Conservation (phyloP, 2,329 filamentous ascomycete genomes). For the Bipolaris cookei region DNA sequence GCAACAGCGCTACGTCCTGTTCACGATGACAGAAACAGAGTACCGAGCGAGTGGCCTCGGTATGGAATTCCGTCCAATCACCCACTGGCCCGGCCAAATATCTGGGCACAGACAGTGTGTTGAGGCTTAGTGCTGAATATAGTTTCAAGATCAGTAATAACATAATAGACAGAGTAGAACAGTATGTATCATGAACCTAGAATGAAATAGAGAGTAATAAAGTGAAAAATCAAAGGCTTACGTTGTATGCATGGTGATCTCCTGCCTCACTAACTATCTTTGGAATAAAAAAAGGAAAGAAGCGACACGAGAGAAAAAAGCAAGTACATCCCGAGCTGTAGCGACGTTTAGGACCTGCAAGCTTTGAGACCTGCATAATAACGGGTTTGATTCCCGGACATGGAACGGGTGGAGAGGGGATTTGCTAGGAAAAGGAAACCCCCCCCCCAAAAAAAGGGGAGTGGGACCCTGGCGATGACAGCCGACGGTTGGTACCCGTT, state of each 20-base stretch:
- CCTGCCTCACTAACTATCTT: neutral
- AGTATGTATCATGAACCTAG: neutral
- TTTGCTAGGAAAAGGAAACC: neutral
- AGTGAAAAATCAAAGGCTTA: neutral
- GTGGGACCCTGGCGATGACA: too few relatives aligned
- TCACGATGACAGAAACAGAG: neutral
- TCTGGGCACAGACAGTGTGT: neutral
- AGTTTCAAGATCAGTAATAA: neutral
- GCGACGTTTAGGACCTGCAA: neutral
- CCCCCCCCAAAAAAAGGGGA: too few relatives aligned
- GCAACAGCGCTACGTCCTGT: neutral
- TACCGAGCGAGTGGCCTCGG: neutral
- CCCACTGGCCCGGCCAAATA: neutral
- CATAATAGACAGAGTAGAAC: neutral
- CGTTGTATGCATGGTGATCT: neutral
- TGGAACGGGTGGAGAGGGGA: too few relatives aligned
- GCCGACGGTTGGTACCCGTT: too few relatives aligned
- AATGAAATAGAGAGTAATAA: too few relatives aligned
- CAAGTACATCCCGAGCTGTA: neutral
- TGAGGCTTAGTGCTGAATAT: neutral
- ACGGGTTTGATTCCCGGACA: neutral
- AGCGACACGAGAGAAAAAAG: neutral
- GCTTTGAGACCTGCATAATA: neutral
- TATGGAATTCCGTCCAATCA: neutral
- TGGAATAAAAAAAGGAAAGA: neutral